Percentiles rank a stretch among this genome's conserved stretches.
Conservation (phyloP, 352 stramenopile genomes). For the Blastocystis sp. region DNA sequence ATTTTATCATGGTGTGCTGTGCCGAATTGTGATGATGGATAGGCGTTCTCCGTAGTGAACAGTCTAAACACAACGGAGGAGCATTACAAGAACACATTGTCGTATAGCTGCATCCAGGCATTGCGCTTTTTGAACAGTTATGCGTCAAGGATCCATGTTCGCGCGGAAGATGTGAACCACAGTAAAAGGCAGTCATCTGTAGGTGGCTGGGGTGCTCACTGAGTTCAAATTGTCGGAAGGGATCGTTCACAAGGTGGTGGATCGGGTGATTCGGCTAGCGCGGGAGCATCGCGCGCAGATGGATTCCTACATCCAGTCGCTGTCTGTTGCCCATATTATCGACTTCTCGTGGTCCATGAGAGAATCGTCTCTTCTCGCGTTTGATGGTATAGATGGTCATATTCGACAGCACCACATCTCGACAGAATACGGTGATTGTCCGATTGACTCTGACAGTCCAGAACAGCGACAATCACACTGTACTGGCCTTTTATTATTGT, state of each 20-base stretch:
- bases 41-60: slow-evolving; percentile 49
- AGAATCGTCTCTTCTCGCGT: background rate
- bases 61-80: slow-evolving; percentile 13
- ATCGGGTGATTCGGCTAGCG: slow-evolving; percentile 2
- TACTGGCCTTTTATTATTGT: background rate
- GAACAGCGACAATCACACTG: background rate
- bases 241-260: slow-evolving; percentile 30
- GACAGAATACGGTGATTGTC: background rate
- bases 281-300: slow-evolving; percentile 6
- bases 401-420: background rate
- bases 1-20: slow-evolving; percentile 22
- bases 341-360: slow-evolving; percentile 51
- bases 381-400: slow-evolving; percentile 37
- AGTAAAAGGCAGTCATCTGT: background rate
- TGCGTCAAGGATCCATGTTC: slow-evolving; percentile 25
- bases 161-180: slow-evolving; percentile 13
- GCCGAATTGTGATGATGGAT: background rate
- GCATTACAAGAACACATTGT: slow-evolving; percentile 1
- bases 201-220: slow-evolving; percentile 6
- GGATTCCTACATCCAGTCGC: slow-evolving; percentile 45
- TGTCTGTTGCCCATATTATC: background rate
- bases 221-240: slow-evolving; percentile 33
- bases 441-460: slow-evolving; percentile 5
- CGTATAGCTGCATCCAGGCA: slow-evolving; percentile 4
- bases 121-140: slow-evolving; percentile 38